phyloP scores from a whole-genome alignment of 306 rosid species.

The Coriaria nepalensis region DNA sequence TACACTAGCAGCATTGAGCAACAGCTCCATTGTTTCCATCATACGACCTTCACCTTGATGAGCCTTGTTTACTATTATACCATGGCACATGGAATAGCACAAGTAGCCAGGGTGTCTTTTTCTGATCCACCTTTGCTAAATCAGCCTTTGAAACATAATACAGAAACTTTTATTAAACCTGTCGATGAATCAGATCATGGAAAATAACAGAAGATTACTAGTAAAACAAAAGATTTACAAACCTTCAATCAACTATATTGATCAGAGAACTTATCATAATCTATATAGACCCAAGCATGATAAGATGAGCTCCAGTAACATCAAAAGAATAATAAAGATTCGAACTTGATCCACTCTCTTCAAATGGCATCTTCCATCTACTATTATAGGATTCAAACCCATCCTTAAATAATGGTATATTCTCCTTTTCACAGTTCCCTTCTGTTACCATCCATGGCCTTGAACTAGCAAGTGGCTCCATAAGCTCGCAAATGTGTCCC shows the following conservation, averaged over 20 bases:
- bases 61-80: constrained; percentile 86
- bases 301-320: constrained; percentile 56
- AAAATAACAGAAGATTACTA: not conserved
- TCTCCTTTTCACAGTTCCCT: constrained; percentile 85
- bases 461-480: constrained; percentile 87
- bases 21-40: constrained; percentile 76
- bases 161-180: constrained; percentile 1
- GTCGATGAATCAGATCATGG: not conserved
- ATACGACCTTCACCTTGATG: constrained; percentile 81
- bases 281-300: constrained; percentile 93
- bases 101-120: constrained; percentile 73
- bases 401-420: constrained; percentile 43
- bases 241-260: constrained; percentile 92
- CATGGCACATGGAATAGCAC: constrained; percentile 81
- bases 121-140: constrained; percentile 60
- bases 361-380: constrained; percentile 87
- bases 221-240: constrained; percentile 12
- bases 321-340: constrained; percentile 91
- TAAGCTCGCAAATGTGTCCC: constrained; percentile 82
- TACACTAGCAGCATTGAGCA: constrained; percentile 63
- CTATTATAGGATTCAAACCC: constrained; percentile 68
- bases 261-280: constrained; percentile 57
- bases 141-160: constrained; percentile 37
- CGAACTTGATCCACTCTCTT: constrained; percentile 78
- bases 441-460: constrained; percentile 97